Conservation (phyloP, 768 basidiomycete species). For the Suillus lakei region DNA sequence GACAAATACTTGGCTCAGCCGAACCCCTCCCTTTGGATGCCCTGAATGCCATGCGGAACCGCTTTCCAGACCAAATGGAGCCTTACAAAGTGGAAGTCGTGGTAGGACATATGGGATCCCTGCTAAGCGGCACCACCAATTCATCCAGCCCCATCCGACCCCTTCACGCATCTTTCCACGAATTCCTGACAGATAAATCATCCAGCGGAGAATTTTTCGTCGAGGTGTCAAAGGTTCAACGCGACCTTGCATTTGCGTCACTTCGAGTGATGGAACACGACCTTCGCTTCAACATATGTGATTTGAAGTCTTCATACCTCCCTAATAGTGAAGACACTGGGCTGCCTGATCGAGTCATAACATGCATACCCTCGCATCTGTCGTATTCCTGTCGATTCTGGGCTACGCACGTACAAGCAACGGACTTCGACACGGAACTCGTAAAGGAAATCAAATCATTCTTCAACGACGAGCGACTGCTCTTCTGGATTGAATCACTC, state of each 20-base stretch:
- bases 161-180: slow-evolving; percentile 34
- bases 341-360: neutral
- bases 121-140: slow-evolving; percentile 10
- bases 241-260: slow-evolving; percentile 15
- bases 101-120: slow-evolving; percentile 6
- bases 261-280: slow-evolving; percentile 32
- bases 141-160: slow-evolving; percentile 15
- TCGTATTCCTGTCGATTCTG: slow-evolving; percentile 19
- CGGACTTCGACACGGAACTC: neutral
- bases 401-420: slow-evolving; percentile 13
- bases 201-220: slow-evolving; percentile 21
- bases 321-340: slow-evolving; percentile 29
- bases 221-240: slow-evolving; percentile 1
- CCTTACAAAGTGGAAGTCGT: neutral
- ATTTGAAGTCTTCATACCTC: slow-evolving; percentile 34
- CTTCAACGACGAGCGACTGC: slow-evolving; percentile 9
- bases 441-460: neutral
- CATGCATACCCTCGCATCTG: slow-evolving; percentile 8
- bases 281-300: slow-evolving; percentile 42
- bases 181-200: slow-evolving; percentile 25
- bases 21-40: neutral
- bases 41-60: neutral
- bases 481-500: slow-evolving; percentile 14
- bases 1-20: slow-evolving; percentile 5
- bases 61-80: neutral